A percentile compares a stretch with the other conserved stretches of the same genome.
These are phyloP conservation scores for Fusarium tupiense DNA, from an alignment of 2,329 filamentous ascomycete species.

Conservation along the genomic window DNA sequence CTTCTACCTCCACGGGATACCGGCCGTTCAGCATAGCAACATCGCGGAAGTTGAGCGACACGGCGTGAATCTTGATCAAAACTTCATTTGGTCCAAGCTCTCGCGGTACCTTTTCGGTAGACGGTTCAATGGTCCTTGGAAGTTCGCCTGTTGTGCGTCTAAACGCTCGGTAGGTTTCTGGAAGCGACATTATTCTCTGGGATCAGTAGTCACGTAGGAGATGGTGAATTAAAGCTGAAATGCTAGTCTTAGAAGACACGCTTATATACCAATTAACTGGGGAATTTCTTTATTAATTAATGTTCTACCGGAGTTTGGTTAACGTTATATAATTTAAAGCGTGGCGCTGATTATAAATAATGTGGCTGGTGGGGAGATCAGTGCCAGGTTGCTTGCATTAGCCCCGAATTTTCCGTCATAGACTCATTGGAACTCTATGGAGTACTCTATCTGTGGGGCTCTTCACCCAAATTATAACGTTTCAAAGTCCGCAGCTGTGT, in stretches of 20 bases:
- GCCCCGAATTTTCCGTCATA: not conserved
- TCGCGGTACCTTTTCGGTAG: rapidly evolving
- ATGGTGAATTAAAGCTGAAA: rapidly evolving
- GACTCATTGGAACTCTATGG: not conserved
- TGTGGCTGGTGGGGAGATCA: not conserved
- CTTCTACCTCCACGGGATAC: not conserved
- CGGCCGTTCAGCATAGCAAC: not conserved
- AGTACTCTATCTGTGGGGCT: not conserved
- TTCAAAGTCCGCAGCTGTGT: not conserved
- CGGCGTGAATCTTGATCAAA: not conserved
- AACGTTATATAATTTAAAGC: not conserved
- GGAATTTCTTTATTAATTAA: not conserved
- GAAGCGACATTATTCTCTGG: not conserved
- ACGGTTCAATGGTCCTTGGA: not conserved
- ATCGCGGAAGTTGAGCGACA: not conserved
- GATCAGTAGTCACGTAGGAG: rapidly evolving
- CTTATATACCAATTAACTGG: not conserved
- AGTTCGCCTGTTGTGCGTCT: not conserved
- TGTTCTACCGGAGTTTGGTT: not conserved
- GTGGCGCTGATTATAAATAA: not conserved
- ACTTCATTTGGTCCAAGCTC: not conserved
- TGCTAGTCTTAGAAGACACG: rapidly evolving
- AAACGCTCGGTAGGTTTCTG: not conserved
- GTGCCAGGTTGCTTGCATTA: not conserved
- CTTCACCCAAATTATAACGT: rapidly evolving